Base-by-base conservation (phyloP, 2,329 filamentous ascomycete genomes). In the Lecanosticta acicola region DNA sequence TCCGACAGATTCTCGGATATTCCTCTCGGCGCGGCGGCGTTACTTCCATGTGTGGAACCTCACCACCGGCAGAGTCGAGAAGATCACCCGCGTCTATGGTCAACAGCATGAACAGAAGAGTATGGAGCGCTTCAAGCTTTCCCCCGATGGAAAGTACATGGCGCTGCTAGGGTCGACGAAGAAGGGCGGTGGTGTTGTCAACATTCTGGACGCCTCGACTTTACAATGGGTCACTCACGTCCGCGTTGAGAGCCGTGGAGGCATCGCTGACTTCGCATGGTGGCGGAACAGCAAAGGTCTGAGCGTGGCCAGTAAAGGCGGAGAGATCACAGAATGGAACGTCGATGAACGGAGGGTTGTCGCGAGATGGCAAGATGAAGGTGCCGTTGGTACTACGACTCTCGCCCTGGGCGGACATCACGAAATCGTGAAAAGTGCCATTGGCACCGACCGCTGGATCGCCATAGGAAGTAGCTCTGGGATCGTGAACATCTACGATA, bases 41-140 rank as follows among this genome's bases (percentile, higher is more conserved):
- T 97, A 89, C 72, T 96, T 97, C 68, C 93, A 97, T 69, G 83
- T 85, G 55, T 98, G 93, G 93, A 84, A 97, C 60, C 77, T 98
- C 18, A 74, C 84, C 35, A 83, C 84, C 0, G 93, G 93, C 35
- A 73, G 76, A 10, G 81, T 98, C 39, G 85, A 91, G 60, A 95
- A 94, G 68, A 79, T 94, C 36, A 81, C 80, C 57, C 76, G 85
- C 63, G 72, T 93, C 48, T 79, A 85, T 62, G 80, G 89, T 52
- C 84, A 89, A 56, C 75, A 83, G 55, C 77, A 86, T 45, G 87
- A 94, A 67, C 90, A 96, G 66, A 85, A 83, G 59, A 85, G 80
- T 33, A 96, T 96, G 88, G 93, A 97, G 67, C 76, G 77, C 21
- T 94, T 98, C 75, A 86, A 85, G 58, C 71, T 94, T 19, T 94